phyloP scores from a whole-genome alignment of 1,284 basidiomycete genomes.

The Pyrrhoderma noxium region DNA sequence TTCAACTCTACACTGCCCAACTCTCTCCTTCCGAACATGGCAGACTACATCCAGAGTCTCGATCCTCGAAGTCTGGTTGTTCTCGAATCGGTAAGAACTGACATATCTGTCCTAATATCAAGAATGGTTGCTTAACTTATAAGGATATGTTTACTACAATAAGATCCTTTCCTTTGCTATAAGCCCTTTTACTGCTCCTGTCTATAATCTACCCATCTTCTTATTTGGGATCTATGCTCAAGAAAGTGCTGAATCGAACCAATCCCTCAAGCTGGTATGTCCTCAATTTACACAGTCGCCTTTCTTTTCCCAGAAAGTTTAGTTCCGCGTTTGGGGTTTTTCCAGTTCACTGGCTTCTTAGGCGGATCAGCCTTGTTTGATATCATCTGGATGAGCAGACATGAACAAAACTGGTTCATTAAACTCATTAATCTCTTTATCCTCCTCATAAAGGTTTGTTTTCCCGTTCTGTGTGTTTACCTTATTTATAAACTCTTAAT shows the following conservation, averaged over 20 bases:
- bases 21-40: too few relatives aligned
- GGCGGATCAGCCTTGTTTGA: slow-evolving; percentile 57
- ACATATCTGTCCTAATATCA: not conserved
- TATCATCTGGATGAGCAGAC: slow-evolving; percentile 58
- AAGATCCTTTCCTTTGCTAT: slow-evolving; percentile 54
- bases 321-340: not conserved
- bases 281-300: not conserved
- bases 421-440: slow-evolving; percentile 52
- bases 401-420: slow-evolving; percentile 49
- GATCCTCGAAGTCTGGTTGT: slow-evolving; percentile 64
- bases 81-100: slow-evolving; percentile 46
- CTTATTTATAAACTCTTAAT: not conserved
- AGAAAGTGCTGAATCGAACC: slow-evolving; percentile 54
- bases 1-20: too few relatives aligned
- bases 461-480: not conserved
- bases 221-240: slow-evolving; percentile 67
- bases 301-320: too few relatives aligned
- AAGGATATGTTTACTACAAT: not conserved
- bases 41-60: slow-evolving; percentile 60
- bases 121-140: not conserved
- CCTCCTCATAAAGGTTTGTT: slow-evolving; percentile 55
- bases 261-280: slow-evolving; percentile 56
- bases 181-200: slow-evolving; percentile 51
- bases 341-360: slow-evolving; percentile 59
- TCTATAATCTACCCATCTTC: slow-evolving; percentile 68